A percentile compares a stretch with the other conserved stretches of the same genome.
phyloP scores from a whole-genome alignment of 2,329 filamentous ascomycete species.

The Paraphoma sp. region DNA sequence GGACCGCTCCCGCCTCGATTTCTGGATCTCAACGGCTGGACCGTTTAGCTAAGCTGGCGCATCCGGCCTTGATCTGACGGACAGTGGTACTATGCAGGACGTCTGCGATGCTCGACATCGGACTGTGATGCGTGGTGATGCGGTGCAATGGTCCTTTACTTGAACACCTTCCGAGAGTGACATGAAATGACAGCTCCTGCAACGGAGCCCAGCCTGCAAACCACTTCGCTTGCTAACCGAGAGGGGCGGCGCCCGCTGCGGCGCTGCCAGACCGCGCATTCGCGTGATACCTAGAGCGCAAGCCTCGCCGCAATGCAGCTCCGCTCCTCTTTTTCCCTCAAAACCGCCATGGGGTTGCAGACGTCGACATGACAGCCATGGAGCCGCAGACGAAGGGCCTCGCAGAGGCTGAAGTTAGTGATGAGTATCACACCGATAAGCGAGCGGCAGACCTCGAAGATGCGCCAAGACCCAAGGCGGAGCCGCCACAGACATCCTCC shows the following conservation, averaged over 20 bases:
- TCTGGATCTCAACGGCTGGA: not conserved
- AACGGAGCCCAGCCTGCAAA: conserved; percentile 8
- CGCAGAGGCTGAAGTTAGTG: conserved; percentile 7
- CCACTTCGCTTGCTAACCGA: conserved; percentile 32
- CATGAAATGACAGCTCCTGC: not conserved
- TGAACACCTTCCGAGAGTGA: not conserved
- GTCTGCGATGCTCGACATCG: too few relatives aligned
- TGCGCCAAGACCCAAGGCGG: conserved; percentile 2
- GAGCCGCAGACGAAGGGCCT: conserved; percentile 18
- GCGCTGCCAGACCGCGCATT: conserved; percentile 9
- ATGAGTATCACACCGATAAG: not conserved
- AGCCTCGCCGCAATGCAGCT: conserved; percentile 8
- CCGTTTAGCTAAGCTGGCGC: not conserved
- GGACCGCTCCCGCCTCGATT: not conserved
- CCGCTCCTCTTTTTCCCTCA: conserved; percentile 5
- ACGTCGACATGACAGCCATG: conserved; percentile 11
- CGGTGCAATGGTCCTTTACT: not conserved
- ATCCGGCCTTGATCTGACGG: not conserved
- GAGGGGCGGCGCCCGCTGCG: conserved; percentile 8
- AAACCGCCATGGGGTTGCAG: conserved; percentile 13
- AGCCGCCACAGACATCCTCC: conserved; percentile 7
- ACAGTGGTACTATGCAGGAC: not conserved
- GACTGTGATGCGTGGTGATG: not conserved
- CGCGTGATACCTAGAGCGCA: not conserved
- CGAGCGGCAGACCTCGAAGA: not conserved